These are phyloP conservation scores for Meyerozyma sp. DNA, from an alignment of 1,139 yeast species.

Conservation along the genomic window DNA sequence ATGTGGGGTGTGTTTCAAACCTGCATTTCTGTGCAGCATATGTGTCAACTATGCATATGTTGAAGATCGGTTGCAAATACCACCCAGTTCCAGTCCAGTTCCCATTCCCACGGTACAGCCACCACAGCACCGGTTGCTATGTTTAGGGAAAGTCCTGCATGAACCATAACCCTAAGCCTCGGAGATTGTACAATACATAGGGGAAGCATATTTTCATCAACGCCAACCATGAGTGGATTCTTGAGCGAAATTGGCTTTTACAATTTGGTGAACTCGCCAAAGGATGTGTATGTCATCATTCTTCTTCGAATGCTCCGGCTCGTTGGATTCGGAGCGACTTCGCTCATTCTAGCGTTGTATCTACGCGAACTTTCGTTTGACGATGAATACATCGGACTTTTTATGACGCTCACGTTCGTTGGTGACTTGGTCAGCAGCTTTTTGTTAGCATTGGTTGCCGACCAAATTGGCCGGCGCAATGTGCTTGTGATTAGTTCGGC, in stretches of 20 bases:
- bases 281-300: conserved; percentile 27
- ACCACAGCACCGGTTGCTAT: neutral
- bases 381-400: conserved; percentile 30
- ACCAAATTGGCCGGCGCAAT: conserved; percentile 28
- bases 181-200: neutral
- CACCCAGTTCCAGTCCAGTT: no score
- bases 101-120: no score
- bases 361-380: conserved; percentile 25
- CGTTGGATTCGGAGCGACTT: conserved; percentile 37
- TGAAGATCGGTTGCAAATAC: neutral
- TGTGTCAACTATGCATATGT: neutral
- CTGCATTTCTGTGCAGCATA: neutral
- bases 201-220: neutral
- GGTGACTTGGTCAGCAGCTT: conserved; percentile 36
- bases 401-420: conserved; percentile 32
- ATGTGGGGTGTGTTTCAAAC: neutral
- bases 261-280: conserved; percentile 20
- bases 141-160: neutral
- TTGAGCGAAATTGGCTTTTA: conserved; percentile 21
- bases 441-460: conserved; percentile 26
- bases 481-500: conserved; percentile 23
- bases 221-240: neutral
- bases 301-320: conserved; percentile 31
- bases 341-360: conserved; percentile 34
- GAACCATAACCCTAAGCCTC: neutral